Evolutionary conservation across 2,329 filamentous ascomycete genomes (phyloP), one percentile per base, ranked within the genome.

Genomic region (Emergomyces orientalis): DNA sequence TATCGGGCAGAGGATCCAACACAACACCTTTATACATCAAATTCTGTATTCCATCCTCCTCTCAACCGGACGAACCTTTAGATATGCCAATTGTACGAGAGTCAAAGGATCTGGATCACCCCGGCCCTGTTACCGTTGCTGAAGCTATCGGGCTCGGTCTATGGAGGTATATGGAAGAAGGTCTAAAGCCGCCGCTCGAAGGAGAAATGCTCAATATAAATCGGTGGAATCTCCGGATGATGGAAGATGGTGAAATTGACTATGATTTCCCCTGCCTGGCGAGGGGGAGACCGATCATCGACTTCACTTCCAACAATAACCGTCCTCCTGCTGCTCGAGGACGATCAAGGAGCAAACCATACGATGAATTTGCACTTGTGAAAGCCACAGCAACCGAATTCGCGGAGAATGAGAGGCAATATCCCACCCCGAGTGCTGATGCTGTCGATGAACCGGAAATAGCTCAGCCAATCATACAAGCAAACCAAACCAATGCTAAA

Each of bases 291-390:
- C 81, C 83, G 0, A 79, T 87, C 61, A 79, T 80, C 3, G 85
- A 87, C 68, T 88, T 88, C 68, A 86, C 85, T 0, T 86, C 83
- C 2, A 88, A 87, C 74, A 88, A 88, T 71, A 87, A 86, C 66
- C 80, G 84, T 49, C 82, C 82, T 34, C 82, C 73, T 30, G 75
- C 73, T 19, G 68, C 80, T 60, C 78, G 85, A 61, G 80, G 82
- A 6, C 76, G 85, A 59, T 81, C 82, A 52, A 77, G 85, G 63
- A 85, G 86, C 54, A 86, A 86, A 70, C 84, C 84, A 0, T 87
- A 85, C 74, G 85, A 88, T 68, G 85, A 87, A 65, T 88, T 88
- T 70, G 85, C 83, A 22, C 77, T 88, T 1, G 84, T 87, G 1
- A 81, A 85, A 69, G 85, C 85, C 17, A 81, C 78, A 1, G 75